Evolutionary conservation across 306 rosid genomes (phyloP).

Genomic region (Trifolium dubium): DNA sequence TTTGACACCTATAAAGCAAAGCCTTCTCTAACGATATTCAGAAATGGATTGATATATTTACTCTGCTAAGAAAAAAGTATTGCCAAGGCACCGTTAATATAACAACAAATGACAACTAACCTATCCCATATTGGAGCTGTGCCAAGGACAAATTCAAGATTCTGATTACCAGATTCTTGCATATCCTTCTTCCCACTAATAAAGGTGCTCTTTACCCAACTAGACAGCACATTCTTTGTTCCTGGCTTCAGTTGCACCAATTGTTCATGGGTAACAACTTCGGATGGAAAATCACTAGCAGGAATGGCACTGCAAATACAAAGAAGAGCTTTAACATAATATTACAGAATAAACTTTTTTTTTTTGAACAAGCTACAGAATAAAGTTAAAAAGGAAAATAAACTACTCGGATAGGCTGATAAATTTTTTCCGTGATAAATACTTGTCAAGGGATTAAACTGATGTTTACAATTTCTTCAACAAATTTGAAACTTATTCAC

Average conservation of each 20-base stretch:
- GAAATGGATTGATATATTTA: conserved; percentile 19
- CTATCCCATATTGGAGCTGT: conserved; percentile 98
- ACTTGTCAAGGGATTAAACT: conserved; percentile 8
- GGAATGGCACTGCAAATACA: conserved; percentile 60
- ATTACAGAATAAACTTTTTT: not conserved
- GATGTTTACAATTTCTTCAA: conserved; percentile 16
- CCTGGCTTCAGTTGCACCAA: conserved; percentile 78
- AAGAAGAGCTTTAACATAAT: conserved; percentile 27
- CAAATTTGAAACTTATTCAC: conserved; percentile 13
- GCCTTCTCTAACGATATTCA: not conserved
- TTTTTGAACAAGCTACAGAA: too few species aligned
- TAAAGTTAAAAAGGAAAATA: not conserved
- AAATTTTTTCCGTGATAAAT: conserved; percentile 1
- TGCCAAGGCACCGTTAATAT: conserved; percentile 19
- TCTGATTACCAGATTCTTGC: conserved; percentile 65
- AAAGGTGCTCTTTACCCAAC: conserved; percentile 79
- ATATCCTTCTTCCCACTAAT: conserved; percentile 69
- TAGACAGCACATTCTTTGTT: conserved; percentile 55
- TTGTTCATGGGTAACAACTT: conserved; percentile 75
- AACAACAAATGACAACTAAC: conserved; percentile 53
- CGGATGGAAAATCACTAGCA: conserved; percentile 65
- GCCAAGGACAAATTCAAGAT: conserved; percentile 69
- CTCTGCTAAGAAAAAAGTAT: conserved; percentile 27
- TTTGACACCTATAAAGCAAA: not conserved
- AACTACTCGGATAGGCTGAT: conserved; percentile 1